Conservation (phyloP, 108 stramenopile genomes). For the Asterionellopsis glacialis region DNA sequence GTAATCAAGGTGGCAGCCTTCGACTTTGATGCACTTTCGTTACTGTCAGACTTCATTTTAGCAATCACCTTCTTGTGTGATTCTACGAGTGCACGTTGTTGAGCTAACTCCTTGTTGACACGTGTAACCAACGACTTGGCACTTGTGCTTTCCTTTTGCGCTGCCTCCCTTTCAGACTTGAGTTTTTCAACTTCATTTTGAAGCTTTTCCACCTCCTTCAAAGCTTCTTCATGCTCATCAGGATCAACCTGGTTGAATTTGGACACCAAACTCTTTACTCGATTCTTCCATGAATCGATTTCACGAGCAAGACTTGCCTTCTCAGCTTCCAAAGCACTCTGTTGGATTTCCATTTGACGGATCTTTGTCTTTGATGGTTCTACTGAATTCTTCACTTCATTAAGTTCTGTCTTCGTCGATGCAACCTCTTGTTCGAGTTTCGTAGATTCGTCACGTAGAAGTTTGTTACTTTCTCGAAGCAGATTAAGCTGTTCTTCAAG, state of each 20-base stretch:
- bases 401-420: slow-evolving; percentile 30
- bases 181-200: slow-evolving; percentile 38
- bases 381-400: slow-evolving; percentile 30
- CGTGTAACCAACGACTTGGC: slow-evolving; percentile 55
- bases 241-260: slow-evolving; percentile 91
- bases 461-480: slow-evolving; percentile 72
- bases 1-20: slow-evolving; percentile 8
- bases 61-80: slow-evolving; percentile 30
- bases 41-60: slow-evolving; percentile 26
- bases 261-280: slow-evolving; percentile 78
- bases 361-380: slow-evolving; percentile 39
- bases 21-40: slow-evolving; percentile 20
- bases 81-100: slow-evolving; percentile 37
- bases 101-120: slow-evolving; percentile 57
- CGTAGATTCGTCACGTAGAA: slow-evolving; percentile 64
- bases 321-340: slow-evolving; percentile 65
- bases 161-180: slow-evolving; percentile 44
- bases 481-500: slow-evolving; percentile 65
- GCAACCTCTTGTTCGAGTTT: slow-evolving; percentile 31
- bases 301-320: slow-evolving; percentile 78
- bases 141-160: slow-evolving; percentile 54
- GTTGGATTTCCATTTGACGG: slow-evolving; percentile 50
- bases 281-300: slow-evolving; percentile 75
- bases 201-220: slow-evolving; percentile 51
- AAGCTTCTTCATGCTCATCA: slow-evolving; percentile 66